phyloP scores from a whole-genome alignment of 805 yeast species.

The Cyberlindnera veronae region DNA sequence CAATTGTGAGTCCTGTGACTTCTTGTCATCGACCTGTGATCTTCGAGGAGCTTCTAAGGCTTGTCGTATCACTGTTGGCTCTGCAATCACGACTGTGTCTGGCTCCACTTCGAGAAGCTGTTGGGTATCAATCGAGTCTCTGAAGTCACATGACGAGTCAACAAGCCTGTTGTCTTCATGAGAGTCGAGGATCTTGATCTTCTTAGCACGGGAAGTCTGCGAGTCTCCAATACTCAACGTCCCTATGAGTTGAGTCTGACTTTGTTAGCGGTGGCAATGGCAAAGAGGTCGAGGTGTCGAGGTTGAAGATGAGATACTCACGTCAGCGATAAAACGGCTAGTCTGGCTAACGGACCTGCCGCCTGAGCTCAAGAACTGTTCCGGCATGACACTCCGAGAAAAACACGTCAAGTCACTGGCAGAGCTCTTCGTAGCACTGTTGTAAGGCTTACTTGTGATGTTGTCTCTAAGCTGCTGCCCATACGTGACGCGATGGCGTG shows the following conservation, averaged over 20 bases:
- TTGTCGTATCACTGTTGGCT: neutral
- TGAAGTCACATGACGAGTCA: constrained; percentile 25
- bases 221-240: constrained; percentile 8
- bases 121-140: constrained; percentile 21
- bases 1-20: constrained; percentile 20
- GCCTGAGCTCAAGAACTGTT: constrained; percentile 3
- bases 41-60: neutral
- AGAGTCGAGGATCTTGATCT: constrained; percentile 15
- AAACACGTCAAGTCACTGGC: neutral
- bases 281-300: neutral
- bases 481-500: too few species aligned
- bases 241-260: constrained; percentile 22
- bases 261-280: constrained; percentile 13
- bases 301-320: constrained; percentile 5
- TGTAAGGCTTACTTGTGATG: too few species aligned
- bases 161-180: constrained; percentile 24
- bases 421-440: too few species aligned
- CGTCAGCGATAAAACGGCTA: constrained; percentile 7
- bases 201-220: constrained; percentile 8
- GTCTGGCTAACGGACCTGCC: neutral
- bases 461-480: too few species aligned
- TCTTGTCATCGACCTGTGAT: neutral
- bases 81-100: constrained; percentile 5
- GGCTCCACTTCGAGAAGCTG: constrained; percentile 13
- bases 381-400: constrained; percentile 1